Percentiles rank a stretch among this genome's conserved stretches.
Conservation (phyloP, 495 filamentous ascomycete genomes). For the Penicillium steckii region DNA sequence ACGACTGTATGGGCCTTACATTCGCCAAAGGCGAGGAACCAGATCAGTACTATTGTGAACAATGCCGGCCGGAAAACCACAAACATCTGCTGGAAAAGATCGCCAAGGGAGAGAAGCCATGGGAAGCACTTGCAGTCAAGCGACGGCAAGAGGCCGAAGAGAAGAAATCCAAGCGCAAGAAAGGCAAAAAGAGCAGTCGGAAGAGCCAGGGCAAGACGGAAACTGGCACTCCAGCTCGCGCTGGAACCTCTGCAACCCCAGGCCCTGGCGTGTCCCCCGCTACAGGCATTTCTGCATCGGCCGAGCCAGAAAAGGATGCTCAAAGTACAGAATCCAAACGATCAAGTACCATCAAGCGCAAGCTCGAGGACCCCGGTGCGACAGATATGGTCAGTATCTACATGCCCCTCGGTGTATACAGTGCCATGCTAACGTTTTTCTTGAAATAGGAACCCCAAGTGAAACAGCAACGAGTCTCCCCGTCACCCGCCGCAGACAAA, state of each 20-base stretch:
- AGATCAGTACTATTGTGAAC: constrained; percentile 84
- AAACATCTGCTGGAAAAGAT: constrained; percentile 70
- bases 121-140: constrained; percentile 65
- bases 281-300: constrained; percentile 21
- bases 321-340: constrained; percentile 25
- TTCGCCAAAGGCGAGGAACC: constrained; percentile 73
- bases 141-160: constrained; percentile 52
- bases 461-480: constrained; percentile 41
- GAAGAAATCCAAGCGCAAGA: constrained; percentile 46
- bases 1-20: constrained; percentile 86
- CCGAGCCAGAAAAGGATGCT: constrained; percentile 34
- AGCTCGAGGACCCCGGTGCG: constrained; percentile 41
- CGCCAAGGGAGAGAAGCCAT: constrained; percentile 75
- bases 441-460: constrained; percentile 34
- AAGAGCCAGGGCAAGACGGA: constrained; percentile 42
- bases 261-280: constrained; percentile 24
- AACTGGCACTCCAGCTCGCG: constrained; percentile 29
- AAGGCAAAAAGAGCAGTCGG: constrained; percentile 45
- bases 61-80: constrained; percentile 82
- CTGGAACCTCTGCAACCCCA: constrained; percentile 31
- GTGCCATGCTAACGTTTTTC: constrained; percentile 9
- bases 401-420: neutral
- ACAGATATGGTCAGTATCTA: constrained; percentile 33
- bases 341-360: constrained; percentile 43
- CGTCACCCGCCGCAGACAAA: constrained; percentile 11